Evolutionary conservation across 768 basidiomycete species (phyloP), one percentile per base, ranked within the genome.

Genomic region (Pleurotus platypus): DNA sequence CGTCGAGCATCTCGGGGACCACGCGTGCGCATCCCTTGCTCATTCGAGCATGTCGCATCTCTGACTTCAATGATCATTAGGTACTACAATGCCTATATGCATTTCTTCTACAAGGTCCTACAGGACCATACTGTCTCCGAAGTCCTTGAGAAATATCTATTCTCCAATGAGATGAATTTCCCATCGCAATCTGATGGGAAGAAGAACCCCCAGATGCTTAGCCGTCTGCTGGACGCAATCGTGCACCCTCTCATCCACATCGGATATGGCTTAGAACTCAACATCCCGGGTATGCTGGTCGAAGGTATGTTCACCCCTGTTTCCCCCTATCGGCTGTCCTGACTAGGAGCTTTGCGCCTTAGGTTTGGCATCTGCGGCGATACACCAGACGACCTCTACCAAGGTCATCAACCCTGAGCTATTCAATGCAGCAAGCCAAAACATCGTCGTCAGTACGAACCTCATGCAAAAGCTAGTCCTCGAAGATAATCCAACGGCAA

Each of bases 171-270:
- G 45, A 78, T 72, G 49, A 88, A 87, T 56, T 70, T 77, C 46
- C 73, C 69, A 11, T 45, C 42, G n/a, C n/a, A n/a, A 45, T 16
- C 20, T 39, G 39, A 42, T 40, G 35, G n/a, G 37, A 68, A 70
- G 6, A 67, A 70, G 49, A 75, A 80, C 26, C 82, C 82, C 0
- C 59, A 63, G 46, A 71, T 72, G 71, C 58, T 74, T 43, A 65
- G 67, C 46, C 74, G 86, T 11, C 76, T 83, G 62, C 18, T 83
- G 12, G 77, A 71, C 0, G 80, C 80, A 1, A 62, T 85, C 2
- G 26, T 87, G 5, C 86, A 87, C 58, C 84, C 86, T 0, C 64
- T 85, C 42, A 87, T 87, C 40, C 83, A 87, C 55, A 63, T 70
- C 2, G 84, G 81, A 27, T 82, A 81, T 62, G 86, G 85, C 0